Percentiles rank a stretch among this genome's conserved stretches.
These are phyloP conservation scores for Iberis amara DNA, from an alignment of 441 rosid species.

Conservation along the genomic window DNA sequence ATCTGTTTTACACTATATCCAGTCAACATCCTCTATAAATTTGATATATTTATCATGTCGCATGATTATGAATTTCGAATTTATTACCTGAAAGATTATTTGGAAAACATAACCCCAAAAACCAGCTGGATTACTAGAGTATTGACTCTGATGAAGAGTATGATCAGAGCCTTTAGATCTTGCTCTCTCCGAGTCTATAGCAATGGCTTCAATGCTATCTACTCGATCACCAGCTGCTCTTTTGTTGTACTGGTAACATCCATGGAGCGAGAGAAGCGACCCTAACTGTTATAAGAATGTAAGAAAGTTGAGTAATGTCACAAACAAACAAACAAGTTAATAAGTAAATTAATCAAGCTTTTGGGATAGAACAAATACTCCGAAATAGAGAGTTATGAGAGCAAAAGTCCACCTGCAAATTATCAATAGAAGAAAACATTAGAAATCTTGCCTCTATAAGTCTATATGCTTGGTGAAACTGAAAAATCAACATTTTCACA, in stretches of 20 bases:
- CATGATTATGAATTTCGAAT: neutral
- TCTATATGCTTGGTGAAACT: too few relatives aligned
- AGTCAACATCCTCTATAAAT: conserved; percentile 7
- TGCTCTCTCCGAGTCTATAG: conserved; percentile 65
- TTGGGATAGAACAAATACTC: conserved; percentile 42
- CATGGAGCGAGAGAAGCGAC: conserved; percentile 59
- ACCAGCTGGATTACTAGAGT: conserved; percentile 48
- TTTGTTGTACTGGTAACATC: conserved; percentile 67
- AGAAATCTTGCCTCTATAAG: too few relatives aligned
- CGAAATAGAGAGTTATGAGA: conserved; percentile 65
- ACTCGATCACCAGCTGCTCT: conserved; percentile 62
- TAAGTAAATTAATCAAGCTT: neutral
- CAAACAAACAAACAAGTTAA: neutral
- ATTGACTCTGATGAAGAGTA: conserved; percentile 22
- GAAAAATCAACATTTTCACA: too few relatives aligned
- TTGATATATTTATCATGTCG: neutral
- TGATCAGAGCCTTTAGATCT: conserved; percentile 35
- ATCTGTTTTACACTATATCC: conserved; percentile 41
- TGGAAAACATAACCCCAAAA: conserved; percentile 63
- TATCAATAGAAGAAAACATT: conserved; percentile 22
- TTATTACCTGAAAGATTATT: conserved; percentile 73
- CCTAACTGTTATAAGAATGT: conserved; percentile 52
- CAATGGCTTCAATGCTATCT: conserved; percentile 59
- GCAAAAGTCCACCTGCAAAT: conserved; percentile 85
- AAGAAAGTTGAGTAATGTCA: conserved; percentile 16